phyloP scores from a whole-genome alignment of 2,329 filamentous ascomycete species.

The Aspergillus ibericus region DNA sequence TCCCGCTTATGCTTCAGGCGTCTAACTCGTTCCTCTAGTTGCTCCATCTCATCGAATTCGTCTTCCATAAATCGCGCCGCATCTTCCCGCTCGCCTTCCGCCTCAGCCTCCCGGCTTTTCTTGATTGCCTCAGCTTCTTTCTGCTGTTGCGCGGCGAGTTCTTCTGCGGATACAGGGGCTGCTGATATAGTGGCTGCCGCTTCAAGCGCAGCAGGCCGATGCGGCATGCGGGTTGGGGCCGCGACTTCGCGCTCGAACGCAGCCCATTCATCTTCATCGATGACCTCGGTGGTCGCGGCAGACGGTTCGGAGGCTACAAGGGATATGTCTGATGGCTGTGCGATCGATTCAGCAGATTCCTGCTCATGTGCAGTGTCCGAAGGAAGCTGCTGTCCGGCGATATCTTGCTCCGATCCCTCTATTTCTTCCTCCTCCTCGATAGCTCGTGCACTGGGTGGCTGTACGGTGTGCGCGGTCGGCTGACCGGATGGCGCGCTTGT shows the following conservation, averaged over 20 bases:
- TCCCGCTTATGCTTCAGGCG: conserved; percentile 70
- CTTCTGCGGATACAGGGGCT: conserved; percentile 64
- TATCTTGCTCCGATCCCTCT: conserved; percentile 28
- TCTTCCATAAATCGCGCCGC: conserved; percentile 70
- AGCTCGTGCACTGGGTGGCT: conserved; percentile 23
- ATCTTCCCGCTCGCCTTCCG: conserved; percentile 72
- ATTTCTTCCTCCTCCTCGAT: conserved; percentile 28
- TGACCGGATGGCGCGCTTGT: conserved; percentile 32
- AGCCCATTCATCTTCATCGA: conserved; percentile 81
- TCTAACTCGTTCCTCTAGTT: conserved; percentile 69
- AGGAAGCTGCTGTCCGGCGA: conserved; percentile 25
- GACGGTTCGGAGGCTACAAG: conserved; percentile 8
- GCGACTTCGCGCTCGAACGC: conserved; percentile 84
- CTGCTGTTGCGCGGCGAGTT: conserved; percentile 58
- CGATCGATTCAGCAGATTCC: conserved; percentile 8
- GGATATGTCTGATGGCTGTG: conserved; percentile 9
- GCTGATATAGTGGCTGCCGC: conserved; percentile 64
- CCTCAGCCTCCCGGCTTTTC: conserved; percentile 51
- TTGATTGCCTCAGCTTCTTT: conserved; percentile 46
- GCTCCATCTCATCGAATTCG: conserved; percentile 81
- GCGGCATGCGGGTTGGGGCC: conserved; percentile 37
- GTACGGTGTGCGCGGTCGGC: conserved; percentile 32
- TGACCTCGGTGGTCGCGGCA: conserved; percentile 20
- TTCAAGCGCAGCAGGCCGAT: conserved; percentile 32
- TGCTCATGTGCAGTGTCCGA: conserved; percentile 14